Evolutionary conservation across 2,329 filamentous ascomycete genomes (phyloP).

Genomic region (Cadophora luteo-olivacea): DNA sequence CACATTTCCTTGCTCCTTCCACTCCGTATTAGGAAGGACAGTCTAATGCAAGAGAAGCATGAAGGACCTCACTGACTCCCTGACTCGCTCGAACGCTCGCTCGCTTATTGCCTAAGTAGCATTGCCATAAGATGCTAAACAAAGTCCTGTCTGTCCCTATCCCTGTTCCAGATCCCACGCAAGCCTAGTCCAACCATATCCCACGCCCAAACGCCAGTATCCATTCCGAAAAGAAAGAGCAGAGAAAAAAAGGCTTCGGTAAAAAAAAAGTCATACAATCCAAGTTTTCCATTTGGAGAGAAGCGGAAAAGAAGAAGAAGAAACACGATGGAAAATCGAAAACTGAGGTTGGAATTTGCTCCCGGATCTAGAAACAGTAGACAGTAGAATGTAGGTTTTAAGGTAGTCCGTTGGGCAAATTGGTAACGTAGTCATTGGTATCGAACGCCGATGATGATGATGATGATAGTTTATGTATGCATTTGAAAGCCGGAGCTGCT

Average conservation of each 20-base stretch:
- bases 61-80: no score
- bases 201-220: constrained; percentile 11
- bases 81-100: not conserved
- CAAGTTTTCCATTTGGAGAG: constrained; percentile 1
- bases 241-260: not conserved
- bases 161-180: not conserved
- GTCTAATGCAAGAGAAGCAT: no score
- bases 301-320: not conserved
- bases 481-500: not conserved
- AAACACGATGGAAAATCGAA: not conserved
- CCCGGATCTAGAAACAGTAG: constrained; percentile 20
- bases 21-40: no score
- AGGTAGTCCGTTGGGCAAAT: constrained; percentile 4
- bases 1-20: no score
- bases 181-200: not conserved
- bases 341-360: not conserved
- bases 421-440: constrained; percentile 14
- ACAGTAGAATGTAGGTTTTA: constrained; percentile 16
- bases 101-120: not conserved
- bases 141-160: not conserved
- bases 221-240: not conserved
- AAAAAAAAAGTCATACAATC: constrained; percentile 12
- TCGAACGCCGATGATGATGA: constrained; percentile 20
- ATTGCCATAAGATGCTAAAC: constrained; percentile 1
- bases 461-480: constrained; percentile 3